Evolutionary conservation across 163 green algal genomes (phyloP).

Genomic region (Scenedesmus sp.): DNA sequence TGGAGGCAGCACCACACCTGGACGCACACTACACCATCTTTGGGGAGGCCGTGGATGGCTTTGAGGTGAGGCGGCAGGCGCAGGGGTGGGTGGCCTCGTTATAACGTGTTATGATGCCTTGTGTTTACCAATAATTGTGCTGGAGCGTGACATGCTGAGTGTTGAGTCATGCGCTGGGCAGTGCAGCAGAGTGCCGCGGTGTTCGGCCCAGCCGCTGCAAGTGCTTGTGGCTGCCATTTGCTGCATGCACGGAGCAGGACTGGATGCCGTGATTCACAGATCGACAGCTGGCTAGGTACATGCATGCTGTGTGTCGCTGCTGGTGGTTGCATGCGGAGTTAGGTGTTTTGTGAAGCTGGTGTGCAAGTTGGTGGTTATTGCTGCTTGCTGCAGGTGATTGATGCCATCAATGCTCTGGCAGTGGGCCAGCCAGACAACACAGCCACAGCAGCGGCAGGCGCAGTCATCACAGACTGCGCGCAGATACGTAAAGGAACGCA

Average conservation of each 20-base stretch:
- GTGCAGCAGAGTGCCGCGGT: too few relatives aligned
- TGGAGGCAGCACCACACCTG: conserved; percentile 83
- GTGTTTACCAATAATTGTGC: too few relatives aligned
- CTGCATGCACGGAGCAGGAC: too few relatives aligned
- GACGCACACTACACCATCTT: conserved; percentile 87
- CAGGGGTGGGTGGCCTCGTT: neutral
- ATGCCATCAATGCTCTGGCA: conserved; percentile 70
- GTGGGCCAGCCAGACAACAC: conserved; percentile 76
- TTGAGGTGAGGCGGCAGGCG: conserved; percentile 51
- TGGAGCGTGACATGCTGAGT: too few relatives aligned
- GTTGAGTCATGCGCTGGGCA: too few relatives aligned
- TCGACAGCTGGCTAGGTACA: too few relatives aligned
- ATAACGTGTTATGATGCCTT: neutral
- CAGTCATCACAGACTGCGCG: conserved; percentile 71
- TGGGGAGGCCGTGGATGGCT: conserved; percentile 79
- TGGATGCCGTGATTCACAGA: too few relatives aligned
- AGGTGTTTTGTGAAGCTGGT: neutral
- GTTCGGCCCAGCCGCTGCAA: too few relatives aligned
- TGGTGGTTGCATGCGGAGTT: neutral
- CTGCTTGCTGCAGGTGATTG: conserved; percentile 54
- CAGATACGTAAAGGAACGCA: conserved; percentile 65
- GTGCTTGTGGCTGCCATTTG: too few relatives aligned
- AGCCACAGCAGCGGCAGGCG: conserved; percentile 67
- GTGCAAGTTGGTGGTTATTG: neutral
- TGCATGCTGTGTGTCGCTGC: too few relatives aligned